Conservation (phyloP, 2,329 filamentous ascomycete species). For the Ophiocordyceps sinensis region DNA sequence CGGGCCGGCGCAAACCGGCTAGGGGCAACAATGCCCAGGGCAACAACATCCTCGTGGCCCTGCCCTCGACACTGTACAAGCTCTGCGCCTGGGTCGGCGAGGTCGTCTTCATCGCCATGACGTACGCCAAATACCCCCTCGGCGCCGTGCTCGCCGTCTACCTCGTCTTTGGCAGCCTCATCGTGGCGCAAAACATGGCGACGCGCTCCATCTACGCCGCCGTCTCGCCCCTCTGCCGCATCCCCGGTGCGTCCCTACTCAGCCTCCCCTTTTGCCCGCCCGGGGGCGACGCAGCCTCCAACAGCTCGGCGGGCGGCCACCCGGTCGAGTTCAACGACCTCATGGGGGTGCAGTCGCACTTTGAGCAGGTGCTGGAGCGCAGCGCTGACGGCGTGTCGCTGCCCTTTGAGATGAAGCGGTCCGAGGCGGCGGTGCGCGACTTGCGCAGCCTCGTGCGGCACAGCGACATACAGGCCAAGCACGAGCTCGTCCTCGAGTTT, state of each 20-base stretch:
- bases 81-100: constrained; percentile 35
- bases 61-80: constrained; percentile 24
- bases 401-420: constrained; percentile 66
- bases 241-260: constrained; percentile 50
- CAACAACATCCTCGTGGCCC: constrained; percentile 17
- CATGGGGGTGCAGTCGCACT: constrained; percentile 59
- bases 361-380: constrained; percentile 60
- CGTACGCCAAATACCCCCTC: constrained; percentile 49
- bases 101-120: constrained; percentile 43
- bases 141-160: constrained; percentile 47
- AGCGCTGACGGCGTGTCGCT: constrained; percentile 51
- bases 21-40: not conserved
- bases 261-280: constrained; percentile 48
- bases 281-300: constrained; percentile 3
- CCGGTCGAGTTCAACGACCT: constrained; percentile 58
- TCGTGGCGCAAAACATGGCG: constrained; percentile 47
- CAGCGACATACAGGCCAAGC: constrained; percentile 50
- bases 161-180: constrained; percentile 41
- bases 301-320: constrained; percentile 8
- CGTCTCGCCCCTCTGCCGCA: constrained; percentile 52
- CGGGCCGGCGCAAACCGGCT: not conserved
- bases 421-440: constrained; percentile 60
- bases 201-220: constrained; percentile 45
- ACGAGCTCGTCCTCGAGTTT: constrained; percentile 63
- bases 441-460: constrained; percentile 57